These are phyloP conservation scores for Dioscorea alata DNA, from an alignment of 106 monocot genomes.

Conservation along the genomic window DNA sequence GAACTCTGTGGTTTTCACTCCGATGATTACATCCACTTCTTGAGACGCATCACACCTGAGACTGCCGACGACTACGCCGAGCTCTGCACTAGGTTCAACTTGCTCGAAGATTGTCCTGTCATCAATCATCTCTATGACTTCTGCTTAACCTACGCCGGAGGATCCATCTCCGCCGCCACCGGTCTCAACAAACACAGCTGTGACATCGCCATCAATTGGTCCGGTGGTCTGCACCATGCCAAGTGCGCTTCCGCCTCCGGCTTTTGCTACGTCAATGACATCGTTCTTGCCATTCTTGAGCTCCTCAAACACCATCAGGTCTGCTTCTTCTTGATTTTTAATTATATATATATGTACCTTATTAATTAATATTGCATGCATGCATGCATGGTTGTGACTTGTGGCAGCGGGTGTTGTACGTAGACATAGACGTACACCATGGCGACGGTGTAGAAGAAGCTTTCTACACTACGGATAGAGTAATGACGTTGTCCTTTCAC, in stretches of 20 bases:
- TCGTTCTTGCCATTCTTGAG: conserved; percentile 43
- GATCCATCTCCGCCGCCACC: conserved; percentile 26
- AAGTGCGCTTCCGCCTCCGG: conserved; percentile 25
- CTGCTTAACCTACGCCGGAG: conserved; percentile 37
- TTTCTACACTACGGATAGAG: conserved; percentile 18
- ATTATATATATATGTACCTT: too few relatives aligned
- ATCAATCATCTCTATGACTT: conserved; percentile 28
- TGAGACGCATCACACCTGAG: conserved; percentile 3
- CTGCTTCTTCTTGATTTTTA: neutral
- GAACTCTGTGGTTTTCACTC: conserved; percentile 38
- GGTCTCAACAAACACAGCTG: conserved; percentile 13
- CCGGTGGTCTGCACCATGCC: conserved; percentile 48
- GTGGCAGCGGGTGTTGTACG: conserved; percentile 36
- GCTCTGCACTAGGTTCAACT: conserved; percentile 8
- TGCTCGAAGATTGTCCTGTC: conserved; percentile 25
- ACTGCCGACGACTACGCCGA: neutral
- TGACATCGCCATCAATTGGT: conserved; percentile 51
- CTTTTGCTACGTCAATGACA: conserved; percentile 53
- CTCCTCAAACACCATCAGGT: conserved; percentile 33
- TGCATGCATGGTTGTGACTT: too few relatives aligned
- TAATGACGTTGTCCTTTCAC: conserved; percentile 36
- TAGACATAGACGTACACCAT: conserved; percentile 36
- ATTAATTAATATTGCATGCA: too few relatives aligned
- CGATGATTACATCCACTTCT: conserved; percentile 39
- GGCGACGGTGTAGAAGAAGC: conserved; percentile 38